phyloP scores from a whole-genome alignment of 805 yeast genomes.

The Yamadazyma tumulicola region DNA sequence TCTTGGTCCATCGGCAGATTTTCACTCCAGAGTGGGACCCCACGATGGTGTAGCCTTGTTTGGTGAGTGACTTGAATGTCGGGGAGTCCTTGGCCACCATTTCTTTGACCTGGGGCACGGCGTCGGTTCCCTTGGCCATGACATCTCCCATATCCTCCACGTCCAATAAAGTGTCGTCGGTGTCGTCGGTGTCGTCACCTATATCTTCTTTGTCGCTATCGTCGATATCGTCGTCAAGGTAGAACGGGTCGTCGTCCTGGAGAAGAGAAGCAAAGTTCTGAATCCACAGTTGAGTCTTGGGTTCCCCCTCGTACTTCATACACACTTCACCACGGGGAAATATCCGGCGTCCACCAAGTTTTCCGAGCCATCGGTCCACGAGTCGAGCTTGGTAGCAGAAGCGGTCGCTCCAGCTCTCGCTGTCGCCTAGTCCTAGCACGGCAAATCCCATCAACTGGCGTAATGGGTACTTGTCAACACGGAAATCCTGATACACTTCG shows the following conservation, averaged over 20 bases:
- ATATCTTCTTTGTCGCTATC: constrained; percentile 45
- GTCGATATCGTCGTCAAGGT: constrained; percentile 55
- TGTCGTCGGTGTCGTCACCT: constrained; percentile 29
- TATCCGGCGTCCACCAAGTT: constrained; percentile 80
- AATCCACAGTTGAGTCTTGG: constrained; percentile 64
- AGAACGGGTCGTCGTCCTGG: constrained; percentile 67
- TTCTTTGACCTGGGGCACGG: constrained; percentile 45
- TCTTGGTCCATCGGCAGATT: constrained; percentile 94
- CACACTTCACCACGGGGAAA: constrained; percentile 84
- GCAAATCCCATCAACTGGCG: constrained; percentile 70
- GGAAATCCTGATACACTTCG: constrained; percentile 80
- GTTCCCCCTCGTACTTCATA: constrained; percentile 64
- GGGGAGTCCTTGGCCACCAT: constrained; percentile 92
- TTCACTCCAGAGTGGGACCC: constrained; percentile 95
- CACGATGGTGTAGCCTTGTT: constrained; percentile 89
- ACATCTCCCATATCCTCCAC: constrained; percentile 84
- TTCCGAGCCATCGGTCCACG: constrained; percentile 73
- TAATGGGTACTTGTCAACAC: constrained; percentile 81
- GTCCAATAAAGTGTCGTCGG: constrained; percentile 55
- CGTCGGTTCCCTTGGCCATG: constrained; percentile 33
- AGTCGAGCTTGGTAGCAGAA: constrained; percentile 82
- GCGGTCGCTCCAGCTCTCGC: constrained; percentile 78
- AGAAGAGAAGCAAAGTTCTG: constrained; percentile 56
- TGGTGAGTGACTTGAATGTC: constrained; percentile 80
- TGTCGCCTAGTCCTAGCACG: constrained; percentile 84